Base-by-base conservation (phyloP, 805 yeast genomes). In the Monosporozyma unispora region DNA sequence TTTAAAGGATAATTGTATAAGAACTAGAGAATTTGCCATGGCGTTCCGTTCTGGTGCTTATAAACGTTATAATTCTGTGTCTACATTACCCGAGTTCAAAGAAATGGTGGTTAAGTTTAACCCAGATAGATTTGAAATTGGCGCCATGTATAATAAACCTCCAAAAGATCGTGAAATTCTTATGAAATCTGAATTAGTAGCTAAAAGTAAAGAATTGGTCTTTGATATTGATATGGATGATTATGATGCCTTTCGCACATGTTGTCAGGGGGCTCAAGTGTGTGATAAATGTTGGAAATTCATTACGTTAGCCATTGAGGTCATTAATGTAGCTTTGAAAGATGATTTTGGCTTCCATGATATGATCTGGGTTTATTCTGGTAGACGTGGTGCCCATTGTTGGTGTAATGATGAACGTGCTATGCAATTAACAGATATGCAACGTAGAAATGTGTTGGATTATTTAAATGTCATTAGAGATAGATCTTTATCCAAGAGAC, bases 371-470 rank as follows among this genome's bases (percentile, higher is more conserved):
- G 96, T 91, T 4, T 93, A 87, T 62, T 88, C 96, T 0, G 99
- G 99, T 44, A 84, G 99, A 74, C 86, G 99, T 77, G 99, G 99
- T 67, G 96, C 95, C 14, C 99, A 93, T 74, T 95, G 98, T 61
- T 93, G 99, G 99, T 76, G 93, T 22, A 86, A 96, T 67, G 99
- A 93, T 63, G 68, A 76, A 49, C 71, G 90, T 45, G 96, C 97
- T 0, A 71, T 97, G 50, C 59, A 64, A 1, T 67, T 93, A 53
- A 84, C 79, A 54, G 98, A 93, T 64, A 59, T 71, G 4, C 78
- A 80, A 52, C 78, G 99, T 59, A 75, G 84, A 58, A 80, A 95
- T 3, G 77, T 93, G 11, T 82, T 90, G 29, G 90, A 87, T 56
- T 93, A 93, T 63, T 66, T 93, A 63, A 91, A 87, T 57, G 82